Conservation (phyloP, 192 early-diverging fungal species). For the Rhizophlyctis rosea region DNA sequence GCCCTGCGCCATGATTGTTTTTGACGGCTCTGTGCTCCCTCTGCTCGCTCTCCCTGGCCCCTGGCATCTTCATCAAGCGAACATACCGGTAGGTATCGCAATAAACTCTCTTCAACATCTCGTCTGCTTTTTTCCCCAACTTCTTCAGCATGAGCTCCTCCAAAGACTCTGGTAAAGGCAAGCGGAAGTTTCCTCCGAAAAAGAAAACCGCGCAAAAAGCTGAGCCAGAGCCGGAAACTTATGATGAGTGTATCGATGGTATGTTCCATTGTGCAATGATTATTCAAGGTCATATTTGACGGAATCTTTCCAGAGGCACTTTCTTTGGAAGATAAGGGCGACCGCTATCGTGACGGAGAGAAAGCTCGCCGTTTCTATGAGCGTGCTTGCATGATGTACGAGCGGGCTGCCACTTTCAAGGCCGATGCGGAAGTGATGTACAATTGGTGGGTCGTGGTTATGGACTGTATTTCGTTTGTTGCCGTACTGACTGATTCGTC, state of each 20-base stretch:
- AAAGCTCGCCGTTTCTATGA: conserved; percentile 69
- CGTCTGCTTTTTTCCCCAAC: too few species aligned
- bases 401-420: conserved; percentile 53
- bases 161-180: too few species aligned
- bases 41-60: too few species aligned
- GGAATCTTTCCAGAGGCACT: not conserved
- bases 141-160: too few species aligned
- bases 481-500: conserved; percentile 43
- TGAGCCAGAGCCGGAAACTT: not conserved
- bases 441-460: conserved; percentile 48
- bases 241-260: not conserved
- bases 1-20: too few species aligned
- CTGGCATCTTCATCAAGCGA: too few species aligned
- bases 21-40: too few species aligned
- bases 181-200: not conserved
- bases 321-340: conserved; percentile 12
- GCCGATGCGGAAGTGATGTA: conserved; percentile 57
- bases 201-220: not conserved
- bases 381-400: conserved; percentile 62
- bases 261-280: not conserved
- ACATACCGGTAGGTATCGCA: too few species aligned
- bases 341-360: conserved; percentile 63
- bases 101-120: too few species aligned
- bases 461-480: conserved; percentile 42
- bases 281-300: not conserved